phyloP scores from a whole-genome alignment of 2,329 filamentous ascomycete genomes.

The Chalara sp. region DNA sequence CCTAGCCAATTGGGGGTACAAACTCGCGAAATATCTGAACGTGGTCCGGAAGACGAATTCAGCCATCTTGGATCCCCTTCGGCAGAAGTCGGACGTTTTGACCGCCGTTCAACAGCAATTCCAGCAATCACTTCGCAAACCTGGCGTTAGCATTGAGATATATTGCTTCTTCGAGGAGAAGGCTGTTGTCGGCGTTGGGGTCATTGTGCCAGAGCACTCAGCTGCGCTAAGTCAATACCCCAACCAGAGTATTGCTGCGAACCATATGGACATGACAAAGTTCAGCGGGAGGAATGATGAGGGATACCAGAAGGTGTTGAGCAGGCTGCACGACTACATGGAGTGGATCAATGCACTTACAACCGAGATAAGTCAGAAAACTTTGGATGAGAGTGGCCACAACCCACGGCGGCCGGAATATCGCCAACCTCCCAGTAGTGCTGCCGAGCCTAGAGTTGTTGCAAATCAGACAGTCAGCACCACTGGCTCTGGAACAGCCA shows the following conservation, averaged over 20 bases:
- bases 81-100: conserved; percentile 3
- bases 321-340: conserved; percentile 4
- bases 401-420: not conserved
- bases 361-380: too few species aligned
- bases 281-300: conserved; percentile 8
- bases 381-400: not conserved
- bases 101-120: conserved; percentile 7
- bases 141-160: conserved; percentile 1
- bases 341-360: not conserved
- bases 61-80: conserved; percentile 2
- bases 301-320: conserved; percentile 9
- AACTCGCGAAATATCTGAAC: conserved; percentile 1
- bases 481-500: not conserved
- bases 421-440: not conserved
- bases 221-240: conserved; percentile 8
- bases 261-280: conserved; percentile 15
- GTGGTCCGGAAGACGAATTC: conserved; percentile 4
- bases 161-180: conserved; percentile 9
- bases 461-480: not conserved
- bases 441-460: not conserved
- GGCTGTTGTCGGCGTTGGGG: conserved; percentile 2
- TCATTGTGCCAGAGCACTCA: conserved; percentile 6
- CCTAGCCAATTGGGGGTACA: conserved; percentile 7
- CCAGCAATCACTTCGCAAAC: conserved; percentile 6
- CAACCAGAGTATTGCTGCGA: conserved; percentile 10